Percentiles rank a stretch among this genome's conserved stretches.
phyloP scores from a whole-genome alignment of 306 rosid species.

The Glycine latifolia region DNA sequence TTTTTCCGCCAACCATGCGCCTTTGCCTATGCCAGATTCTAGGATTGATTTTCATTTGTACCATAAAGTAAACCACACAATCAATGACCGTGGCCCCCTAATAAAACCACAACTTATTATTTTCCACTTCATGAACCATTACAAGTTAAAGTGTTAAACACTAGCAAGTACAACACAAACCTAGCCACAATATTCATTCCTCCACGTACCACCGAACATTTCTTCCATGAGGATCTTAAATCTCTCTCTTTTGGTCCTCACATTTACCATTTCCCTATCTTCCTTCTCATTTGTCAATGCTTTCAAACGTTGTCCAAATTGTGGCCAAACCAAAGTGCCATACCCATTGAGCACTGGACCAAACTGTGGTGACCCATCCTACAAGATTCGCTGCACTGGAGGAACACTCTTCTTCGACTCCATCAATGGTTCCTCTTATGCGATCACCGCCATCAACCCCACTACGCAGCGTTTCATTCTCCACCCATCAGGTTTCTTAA shows the following conservation, averaged over 20 bases:
- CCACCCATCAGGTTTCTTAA: slow-evolving; percentile 33
- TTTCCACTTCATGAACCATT: neutral
- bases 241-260: slow-evolving; percentile 36
- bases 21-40: neutral
- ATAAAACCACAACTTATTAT: neutral
- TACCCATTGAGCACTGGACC: slow-evolving; percentile 55
- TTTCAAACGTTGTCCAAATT: slow-evolving; percentile 41
- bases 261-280: neutral
- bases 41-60: neutral
- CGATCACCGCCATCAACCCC: slow-evolving; percentile 47
- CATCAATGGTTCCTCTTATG: slow-evolving; percentile 42
- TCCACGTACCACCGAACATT: neutral
- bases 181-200: neutral
- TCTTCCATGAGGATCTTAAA: neutral
- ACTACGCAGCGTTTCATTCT: slow-evolving; percentile 42
- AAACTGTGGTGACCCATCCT: slow-evolving; percentile 52
- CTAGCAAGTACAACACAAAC: neutral
- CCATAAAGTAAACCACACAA: neutral
- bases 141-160: neutral
- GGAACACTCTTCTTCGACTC: slow-evolving; percentile 46
- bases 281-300: neutral
- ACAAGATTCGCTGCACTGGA: slow-evolving; percentile 30
- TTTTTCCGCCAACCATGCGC: neutral
- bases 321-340: slow-evolving; percentile 48
- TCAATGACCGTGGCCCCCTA: neutral